Base-by-base conservation (phyloP, 2,329 filamentous ascomycete species). In the Epichloe brachyelytri region DNA sequence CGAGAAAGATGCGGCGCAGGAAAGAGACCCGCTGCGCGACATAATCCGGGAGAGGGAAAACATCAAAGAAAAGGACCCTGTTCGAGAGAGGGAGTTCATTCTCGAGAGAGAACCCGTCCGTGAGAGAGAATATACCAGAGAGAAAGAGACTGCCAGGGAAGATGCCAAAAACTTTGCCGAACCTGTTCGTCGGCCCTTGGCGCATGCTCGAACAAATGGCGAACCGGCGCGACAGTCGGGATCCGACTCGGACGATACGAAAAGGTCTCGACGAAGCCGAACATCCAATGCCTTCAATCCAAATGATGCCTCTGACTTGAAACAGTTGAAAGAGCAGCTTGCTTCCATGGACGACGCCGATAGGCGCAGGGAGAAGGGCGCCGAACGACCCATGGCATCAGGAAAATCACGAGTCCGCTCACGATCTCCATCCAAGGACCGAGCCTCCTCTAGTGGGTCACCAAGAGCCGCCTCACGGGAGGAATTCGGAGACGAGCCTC, bases 221-320 rank as follows among this genome's bases (percentile, higher is more conserved):
- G 69, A 73, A 19, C 60, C 59, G n/a, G 53, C 58, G 22, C 53
- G 60, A 41, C 59, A 44, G 14, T 47, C 67, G 52, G 50, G 68
- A 55, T 62, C 74, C 3, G 63, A 67, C 51, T 74, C 73, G 0
- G 70, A 73, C 26, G 66, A 72, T 38, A 63, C 59, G n/a, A 69
- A 67, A 50, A 61, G 63, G 46, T 54, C 65, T 17, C 69, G 73
- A 41, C 68, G 69, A 6, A 59, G 59, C 22, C 67, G 66, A 15
- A 57, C 63, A 37, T 66, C 72, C 0, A 62, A 64, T 41, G 66
- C 65, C 2, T 80, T 80, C 54, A 68, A 78, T 52, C 76, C 76
- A 5, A 79, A 73, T 30, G 72, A 80, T 55, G 68, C 75, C 3
- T 69, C 68, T 33, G 73, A 73, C 15, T 56, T 80, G 15, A 69